phyloP scores from a whole-genome alignment of 1,139 yeast species.

The Yamadazyma triangularis region DNA sequence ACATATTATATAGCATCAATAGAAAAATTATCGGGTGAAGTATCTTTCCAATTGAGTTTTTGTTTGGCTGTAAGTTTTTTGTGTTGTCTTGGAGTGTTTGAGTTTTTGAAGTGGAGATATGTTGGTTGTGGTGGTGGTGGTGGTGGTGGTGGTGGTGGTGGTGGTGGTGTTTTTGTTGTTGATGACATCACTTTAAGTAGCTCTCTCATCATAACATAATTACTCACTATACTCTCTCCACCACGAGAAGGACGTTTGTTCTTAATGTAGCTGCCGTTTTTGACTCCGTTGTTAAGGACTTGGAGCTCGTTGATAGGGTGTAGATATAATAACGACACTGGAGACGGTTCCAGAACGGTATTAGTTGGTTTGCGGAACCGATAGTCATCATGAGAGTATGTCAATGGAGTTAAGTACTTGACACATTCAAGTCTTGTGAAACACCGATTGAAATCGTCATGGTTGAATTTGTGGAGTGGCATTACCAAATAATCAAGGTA shows the following conservation, averaged over 20 bases:
- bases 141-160: too few relatives aligned
- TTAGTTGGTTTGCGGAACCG: conserved; percentile 20
- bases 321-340: conserved; percentile 30
- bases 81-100: too few relatives aligned
- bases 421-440: conserved; percentile 24
- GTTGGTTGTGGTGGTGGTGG: too few relatives aligned
- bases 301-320: conserved; percentile 26
- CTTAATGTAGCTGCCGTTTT: conserved; percentile 46
- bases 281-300: conserved; percentile 50
- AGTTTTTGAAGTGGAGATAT: too few relatives aligned
- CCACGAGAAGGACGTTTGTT: conserved; percentile 38
- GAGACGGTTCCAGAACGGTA: conserved; percentile 24
- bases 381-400: conserved; percentile 20
- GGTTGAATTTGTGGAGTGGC: conserved; percentile 29
- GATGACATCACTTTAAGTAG: too few relatives aligned
- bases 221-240: conserved; percentile 44
- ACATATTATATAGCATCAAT: conserved; percentile 2
- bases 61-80: too few relatives aligned
- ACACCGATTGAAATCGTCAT: conserved; percentile 47
- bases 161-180: too few relatives aligned
- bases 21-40: conserved; percentile 29
- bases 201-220: conserved; percentile 22
- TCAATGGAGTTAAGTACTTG: conserved; percentile 17
- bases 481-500: conserved; percentile 54
- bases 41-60: conserved; percentile 28